Base-by-base conservation (phyloP, 345 rosid species). In the Euphorbia tirucalli region DNA sequence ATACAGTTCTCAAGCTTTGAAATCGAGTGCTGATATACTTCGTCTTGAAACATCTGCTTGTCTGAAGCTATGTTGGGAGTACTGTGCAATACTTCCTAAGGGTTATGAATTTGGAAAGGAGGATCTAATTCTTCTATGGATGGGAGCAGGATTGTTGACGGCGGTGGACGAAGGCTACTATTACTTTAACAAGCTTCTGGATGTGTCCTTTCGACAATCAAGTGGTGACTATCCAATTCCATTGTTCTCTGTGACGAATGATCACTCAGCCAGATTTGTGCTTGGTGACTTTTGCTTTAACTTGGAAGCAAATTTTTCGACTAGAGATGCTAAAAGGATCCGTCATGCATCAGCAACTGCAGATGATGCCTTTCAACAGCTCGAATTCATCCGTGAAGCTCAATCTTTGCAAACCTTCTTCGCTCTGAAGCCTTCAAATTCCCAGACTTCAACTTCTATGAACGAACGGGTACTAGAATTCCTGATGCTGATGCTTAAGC, bases 121-220 rank as follows among this genome's bases (percentile, higher is more conserved):
- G 64, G 64, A 60, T 4, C 30, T 60, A 21, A 60, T 60, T n/a
- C 41, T 5, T 31, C 35, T 60, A 2, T 60, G 64, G 64, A 60
- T 60, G 39, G 64, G 39, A 11, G 22, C 30, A 7, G 39, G 64
- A 5, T 60, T 60, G 6, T 2, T 60, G n/a, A 61, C 32, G n/a
- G 44, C 18, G 3, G 31, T 35, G 44, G 15, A 28, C 16, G 44
- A 61, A 19, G 65, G 65, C 19, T 43, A n/a, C 7, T 14, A 32
- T 5, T 61, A 19, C 65, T 61, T 61, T 18, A 24, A 61, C 1
- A 11, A 31, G 7, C 22, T 61, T n/a, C 22, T 61, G 2, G 31
- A 43, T 2, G 16, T 13, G 14, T 61, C 65, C 19, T 61, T 61
- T 18, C 31, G 31, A 16, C 22, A 61, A 22, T 14, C 5, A 31